These are phyloP conservation scores for Fraxinus cuspidata DNA, from an alignment of 257 asterid species.

Conservation along the genomic window DNA sequence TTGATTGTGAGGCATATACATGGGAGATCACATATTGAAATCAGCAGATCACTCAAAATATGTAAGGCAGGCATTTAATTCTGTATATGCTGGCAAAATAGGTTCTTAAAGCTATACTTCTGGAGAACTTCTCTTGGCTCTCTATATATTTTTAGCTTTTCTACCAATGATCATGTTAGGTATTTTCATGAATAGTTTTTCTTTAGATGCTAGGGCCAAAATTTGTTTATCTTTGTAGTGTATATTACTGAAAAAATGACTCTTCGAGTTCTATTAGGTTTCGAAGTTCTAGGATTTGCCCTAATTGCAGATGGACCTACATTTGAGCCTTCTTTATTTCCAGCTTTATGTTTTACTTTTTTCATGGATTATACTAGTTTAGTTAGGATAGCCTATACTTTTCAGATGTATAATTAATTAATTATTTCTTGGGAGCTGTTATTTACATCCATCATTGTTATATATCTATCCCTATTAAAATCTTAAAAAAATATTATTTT, in stretches of 20 bases:
- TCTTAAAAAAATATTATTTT: too few relatives aligned
- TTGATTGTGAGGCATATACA: neutral
- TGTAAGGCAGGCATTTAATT: too few relatives aligned
- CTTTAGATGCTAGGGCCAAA: neutral
- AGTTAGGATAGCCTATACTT: too few relatives aligned
- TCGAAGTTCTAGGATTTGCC: neutral
- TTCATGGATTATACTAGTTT: too few relatives aligned
- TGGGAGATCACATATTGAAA: neutral
- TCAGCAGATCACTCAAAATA: too few relatives aligned
- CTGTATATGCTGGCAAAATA: neutral
- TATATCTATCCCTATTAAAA: too few relatives aligned
- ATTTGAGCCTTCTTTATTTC: neutral
- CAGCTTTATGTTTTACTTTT: neutral
- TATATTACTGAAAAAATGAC: neutral
- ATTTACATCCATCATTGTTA: too few relatives aligned
- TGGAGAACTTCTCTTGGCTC: neutral
- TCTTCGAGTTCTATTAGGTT: neutral
- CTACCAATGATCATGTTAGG: neutral
- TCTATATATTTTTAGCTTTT: neutral
- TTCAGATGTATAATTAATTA: too few relatives aligned
- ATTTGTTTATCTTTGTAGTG: neutral
- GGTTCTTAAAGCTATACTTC: too few relatives aligned
- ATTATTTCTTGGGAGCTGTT: too few relatives aligned
- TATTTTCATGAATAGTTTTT: too few relatives aligned
- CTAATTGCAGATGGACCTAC: neutral